phyloP scores from a whole-genome alignment of 2,329 filamentous ascomycete genomes.

The Venturiaceae sp. region DNA sequence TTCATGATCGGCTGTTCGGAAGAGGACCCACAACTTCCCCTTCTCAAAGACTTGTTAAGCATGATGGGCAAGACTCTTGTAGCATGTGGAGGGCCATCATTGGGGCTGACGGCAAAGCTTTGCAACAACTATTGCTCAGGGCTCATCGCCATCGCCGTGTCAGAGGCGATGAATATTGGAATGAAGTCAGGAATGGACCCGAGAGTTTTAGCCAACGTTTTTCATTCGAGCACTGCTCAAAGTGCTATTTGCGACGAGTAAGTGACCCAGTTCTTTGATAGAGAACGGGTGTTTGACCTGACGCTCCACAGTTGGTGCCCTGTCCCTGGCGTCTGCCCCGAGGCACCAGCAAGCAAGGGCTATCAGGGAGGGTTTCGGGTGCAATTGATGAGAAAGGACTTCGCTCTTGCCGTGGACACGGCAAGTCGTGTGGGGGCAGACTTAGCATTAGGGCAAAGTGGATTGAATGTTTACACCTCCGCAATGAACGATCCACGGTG shows the following conservation, averaged over 20 bases:
- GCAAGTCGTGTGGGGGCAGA: constrained; percentile 42
- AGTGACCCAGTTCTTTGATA: neutral
- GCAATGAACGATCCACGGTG: constrained; percentile 42
- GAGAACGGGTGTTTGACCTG: neutral
- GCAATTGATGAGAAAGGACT: constrained; percentile 51
- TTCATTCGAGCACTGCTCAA: constrained; percentile 41
- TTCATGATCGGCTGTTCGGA: constrained; percentile 46
- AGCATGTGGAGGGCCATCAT: constrained; percentile 44
- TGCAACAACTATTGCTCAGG: constrained; percentile 53
- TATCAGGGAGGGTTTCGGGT: constrained; percentile 49
- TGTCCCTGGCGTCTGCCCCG: constrained; percentile 38
- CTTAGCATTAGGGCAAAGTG: constrained; percentile 40
- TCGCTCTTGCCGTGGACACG: constrained; percentile 44
- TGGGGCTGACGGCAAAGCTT: constrained; percentile 49
- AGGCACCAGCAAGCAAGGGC: constrained; percentile 38
- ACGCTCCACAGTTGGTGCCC: constrained; percentile 29
- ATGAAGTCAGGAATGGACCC: constrained; percentile 49
- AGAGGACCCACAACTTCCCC: constrained; percentile 31
- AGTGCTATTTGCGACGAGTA: constrained; percentile 38
- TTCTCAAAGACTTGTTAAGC: constrained; percentile 33
- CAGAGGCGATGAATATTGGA: constrained; percentile 51
- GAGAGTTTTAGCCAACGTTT: constrained; percentile 41
- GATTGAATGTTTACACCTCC: constrained; percentile 41
- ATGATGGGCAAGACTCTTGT: constrained; percentile 47
- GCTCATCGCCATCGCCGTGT: constrained; percentile 47